These are phyloP conservation scores for Ceratobasidium sp. DNA, from an alignment of 1,284 basidiomycete species.

Conservation along the genomic window DNA sequence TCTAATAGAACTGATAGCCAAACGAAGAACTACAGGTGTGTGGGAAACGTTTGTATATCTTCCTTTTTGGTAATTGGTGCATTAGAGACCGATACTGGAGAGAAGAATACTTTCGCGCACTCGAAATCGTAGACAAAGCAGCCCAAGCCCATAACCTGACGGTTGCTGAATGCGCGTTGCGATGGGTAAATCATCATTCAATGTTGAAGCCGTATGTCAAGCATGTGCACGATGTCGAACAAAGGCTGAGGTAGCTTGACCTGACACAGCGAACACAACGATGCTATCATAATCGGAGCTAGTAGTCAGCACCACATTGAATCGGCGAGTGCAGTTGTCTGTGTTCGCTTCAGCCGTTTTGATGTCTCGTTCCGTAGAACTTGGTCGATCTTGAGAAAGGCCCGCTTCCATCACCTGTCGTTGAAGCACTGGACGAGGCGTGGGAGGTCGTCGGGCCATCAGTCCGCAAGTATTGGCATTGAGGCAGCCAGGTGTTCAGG, in stretches of 20 bases:
- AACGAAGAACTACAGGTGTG: constrained; percentile 30
- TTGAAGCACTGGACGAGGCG: constrained; percentile 61
- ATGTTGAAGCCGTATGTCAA: constrained; percentile 47
- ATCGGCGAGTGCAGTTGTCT: constrained; percentile 42
- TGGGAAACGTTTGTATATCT: not conserved
- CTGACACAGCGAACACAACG: constrained; percentile 45
- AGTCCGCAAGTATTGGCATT: constrained; percentile 38
- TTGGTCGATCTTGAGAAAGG: constrained; percentile 53
- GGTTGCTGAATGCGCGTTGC: constrained; percentile 56
- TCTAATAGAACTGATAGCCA: constrained; percentile 32
- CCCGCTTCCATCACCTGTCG: constrained; percentile 59
- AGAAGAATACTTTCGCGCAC: constrained; percentile 19
- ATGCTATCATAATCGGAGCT: constrained; percentile 56
- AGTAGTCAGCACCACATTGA: constrained; percentile 53
- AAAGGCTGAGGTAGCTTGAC: not conserved
- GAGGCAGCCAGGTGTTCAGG: not conserved
- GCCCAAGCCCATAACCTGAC: constrained; percentile 48
- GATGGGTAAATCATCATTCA: constrained; percentile 59
- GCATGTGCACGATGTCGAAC: not conserved
- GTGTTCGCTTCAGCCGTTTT: not conserved
- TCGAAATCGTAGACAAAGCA: constrained; percentile 24
- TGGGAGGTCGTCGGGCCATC: constrained; percentile 46
- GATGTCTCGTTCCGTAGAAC: constrained; percentile 24
- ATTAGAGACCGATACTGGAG: constrained; percentile 36
- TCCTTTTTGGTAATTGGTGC: not conserved